phyloP scores from a whole-genome alignment of 192 early-diverging fungal genomes.

The Coemansia sp. region DNA sequence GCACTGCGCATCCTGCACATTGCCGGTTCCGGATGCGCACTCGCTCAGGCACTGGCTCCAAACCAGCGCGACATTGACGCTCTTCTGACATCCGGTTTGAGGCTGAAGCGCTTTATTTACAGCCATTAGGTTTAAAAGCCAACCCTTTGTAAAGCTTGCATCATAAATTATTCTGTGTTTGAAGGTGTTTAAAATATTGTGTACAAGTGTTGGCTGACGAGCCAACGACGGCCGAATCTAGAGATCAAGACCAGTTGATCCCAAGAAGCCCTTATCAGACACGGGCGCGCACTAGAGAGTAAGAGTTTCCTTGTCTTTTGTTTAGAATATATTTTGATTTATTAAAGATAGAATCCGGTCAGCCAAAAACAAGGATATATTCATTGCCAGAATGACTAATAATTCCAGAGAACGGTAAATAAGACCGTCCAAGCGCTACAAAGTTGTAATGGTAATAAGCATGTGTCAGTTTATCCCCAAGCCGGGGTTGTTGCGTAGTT shows the following conservation, averaged over 20 bases:
- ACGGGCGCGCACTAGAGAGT: too few species aligned
- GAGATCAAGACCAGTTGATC: too few species aligned
- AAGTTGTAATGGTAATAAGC: background rate
- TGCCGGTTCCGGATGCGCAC: slow-evolving; percentile 10
- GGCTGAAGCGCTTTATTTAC: slow-evolving; percentile 8
- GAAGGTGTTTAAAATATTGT: background rate
- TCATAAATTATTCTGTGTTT: background rate
- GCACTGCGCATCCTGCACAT: slow-evolving; percentile 18
- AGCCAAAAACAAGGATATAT: too few species aligned
- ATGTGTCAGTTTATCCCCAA: slow-evolving; percentile 66
- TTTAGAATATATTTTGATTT: slow-evolving; percentile 2
- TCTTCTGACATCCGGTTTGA: slow-evolving; percentile 15
- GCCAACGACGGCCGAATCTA: too few species aligned
- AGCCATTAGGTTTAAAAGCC: background rate
- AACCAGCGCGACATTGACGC: slow-evolving; percentile 10
- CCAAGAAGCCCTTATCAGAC: too few species aligned
- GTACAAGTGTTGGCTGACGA: too few species aligned
- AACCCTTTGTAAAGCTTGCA: background rate
- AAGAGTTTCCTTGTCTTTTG: too few species aligned
- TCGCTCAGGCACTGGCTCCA: slow-evolving; percentile 12
- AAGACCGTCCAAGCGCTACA: background rate
- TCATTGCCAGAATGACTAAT: background rate
- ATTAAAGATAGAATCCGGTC: too few species aligned
- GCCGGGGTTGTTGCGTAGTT: slow-evolving; percentile 92
- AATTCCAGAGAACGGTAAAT: background rate